Conservation (phyloP, 352 stramenopile species). For the Phytopythium kandeliae region DNA sequence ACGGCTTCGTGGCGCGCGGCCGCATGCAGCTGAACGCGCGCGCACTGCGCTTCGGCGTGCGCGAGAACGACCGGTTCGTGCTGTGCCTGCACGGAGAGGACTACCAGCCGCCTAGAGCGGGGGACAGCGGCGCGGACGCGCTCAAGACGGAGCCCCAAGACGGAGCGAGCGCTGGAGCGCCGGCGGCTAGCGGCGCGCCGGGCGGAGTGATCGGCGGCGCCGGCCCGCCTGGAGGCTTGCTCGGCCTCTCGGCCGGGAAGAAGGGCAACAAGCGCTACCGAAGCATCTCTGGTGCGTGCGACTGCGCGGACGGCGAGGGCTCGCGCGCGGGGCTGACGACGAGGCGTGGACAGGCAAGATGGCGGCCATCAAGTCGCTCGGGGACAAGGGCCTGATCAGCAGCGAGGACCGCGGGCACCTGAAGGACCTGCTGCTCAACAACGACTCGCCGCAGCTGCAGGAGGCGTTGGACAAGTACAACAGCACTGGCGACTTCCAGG, state of each 20-base stretch:
- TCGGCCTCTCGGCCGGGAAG: slow-evolving; percentile 29
- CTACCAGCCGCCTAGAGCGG: slow-evolving; percentile 38
- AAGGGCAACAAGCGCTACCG: slow-evolving; percentile 70
- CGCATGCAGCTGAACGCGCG: slow-evolving; percentile 65
- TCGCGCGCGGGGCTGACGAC: background rate
- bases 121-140: background rate
- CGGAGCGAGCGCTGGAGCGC: no score
- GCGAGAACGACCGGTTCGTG: slow-evolving; percentile 75
- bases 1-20: no score
- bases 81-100: slow-evolving; percentile 65
- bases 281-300: slow-evolving; percentile 39
- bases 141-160: slow-evolving; percentile 5
- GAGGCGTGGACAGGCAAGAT: slow-evolving; percentile 41
- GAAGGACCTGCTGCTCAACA: slow-evolving; percentile 77
- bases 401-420: slow-evolving; percentile 61
- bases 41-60: slow-evolving; percentile 65
- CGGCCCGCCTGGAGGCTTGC: slow-evolving; percentile 18
- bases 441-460: slow-evolving; percentile 67
- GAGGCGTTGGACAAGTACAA: slow-evolving; percentile 74
- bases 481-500: slow-evolving; percentile 71
- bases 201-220: slow-evolving; percentile 11
- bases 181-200: slow-evolving; percentile 10
- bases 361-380: slow-evolving; percentile 74
- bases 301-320: no score
- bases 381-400: slow-evolving; percentile 67